Percentiles rank a stretch among this genome's conserved stretches.
Conservation (phyloP, 805 yeast genomes). For the Wickerhamiella azyma region DNA sequence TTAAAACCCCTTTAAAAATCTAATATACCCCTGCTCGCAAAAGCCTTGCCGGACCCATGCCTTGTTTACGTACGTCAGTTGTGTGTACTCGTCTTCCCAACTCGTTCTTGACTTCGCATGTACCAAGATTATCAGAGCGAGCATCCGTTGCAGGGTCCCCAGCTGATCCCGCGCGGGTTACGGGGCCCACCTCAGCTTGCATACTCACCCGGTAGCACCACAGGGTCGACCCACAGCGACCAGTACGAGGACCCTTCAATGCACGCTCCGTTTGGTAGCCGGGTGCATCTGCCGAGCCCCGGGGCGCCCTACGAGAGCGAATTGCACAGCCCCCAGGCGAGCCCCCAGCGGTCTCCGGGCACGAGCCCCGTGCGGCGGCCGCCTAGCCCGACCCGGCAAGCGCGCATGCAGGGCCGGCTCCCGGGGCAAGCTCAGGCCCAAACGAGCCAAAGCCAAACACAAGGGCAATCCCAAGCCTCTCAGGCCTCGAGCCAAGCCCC, state of each 20-base stretch:
- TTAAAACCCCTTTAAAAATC: no score
- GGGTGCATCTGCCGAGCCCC: constrained; percentile 4
- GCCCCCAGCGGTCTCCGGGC: constrained; percentile 7
- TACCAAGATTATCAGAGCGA: constrained; percentile 1
- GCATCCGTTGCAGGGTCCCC: constrained; percentile 5
- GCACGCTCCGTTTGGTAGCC: constrained; percentile 8
- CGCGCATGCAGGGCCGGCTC: no score
- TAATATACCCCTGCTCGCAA: no score
- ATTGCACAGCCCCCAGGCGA: constrained; percentile 5
- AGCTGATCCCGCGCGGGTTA: constrained; percentile 1
- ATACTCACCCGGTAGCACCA: constrained; percentile 1
- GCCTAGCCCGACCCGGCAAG: constrained; percentile 2
- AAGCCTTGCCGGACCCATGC: no score
- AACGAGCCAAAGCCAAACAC: no score
- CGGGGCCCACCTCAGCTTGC: constrained; percentile 5
- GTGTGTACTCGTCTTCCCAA: neutral
- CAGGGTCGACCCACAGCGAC: constrained; percentile 4
- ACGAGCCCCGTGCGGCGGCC: constrained; percentile 6
- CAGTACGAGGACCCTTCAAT: constrained; percentile 7
- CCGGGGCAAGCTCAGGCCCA: no score
- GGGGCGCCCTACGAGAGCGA: constrained; percentile 3
- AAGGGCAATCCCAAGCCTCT: neutral
- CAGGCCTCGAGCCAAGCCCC: neutral
- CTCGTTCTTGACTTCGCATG: neutral
- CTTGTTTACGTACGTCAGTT: neutral